Percentiles rank a stretch among this genome's conserved stretches.
Conservation (phyloP, 2,329 filamentous ascomycete genomes). For the Dactylellina drechsleri region DNA sequence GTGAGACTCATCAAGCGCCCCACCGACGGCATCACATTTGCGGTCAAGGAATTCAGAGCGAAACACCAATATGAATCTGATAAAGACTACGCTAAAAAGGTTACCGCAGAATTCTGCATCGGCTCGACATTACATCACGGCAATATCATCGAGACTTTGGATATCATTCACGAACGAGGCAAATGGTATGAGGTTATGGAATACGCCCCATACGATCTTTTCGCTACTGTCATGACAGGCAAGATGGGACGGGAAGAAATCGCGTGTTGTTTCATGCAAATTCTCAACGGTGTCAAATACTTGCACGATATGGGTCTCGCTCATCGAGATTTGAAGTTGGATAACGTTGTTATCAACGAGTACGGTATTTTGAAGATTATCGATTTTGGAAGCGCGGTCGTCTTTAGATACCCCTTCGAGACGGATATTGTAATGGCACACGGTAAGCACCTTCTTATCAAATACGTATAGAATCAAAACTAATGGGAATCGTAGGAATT, state of each 20-base stretch:
- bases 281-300: conserved; percentile 92
- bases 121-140: conserved; percentile 96
- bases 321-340: conserved; percentile 92
- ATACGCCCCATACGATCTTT: conserved; percentile 93
- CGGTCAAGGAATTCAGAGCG: conserved; percentile 95
- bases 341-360: conserved; percentile 97
- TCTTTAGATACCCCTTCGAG: conserved; percentile 97
- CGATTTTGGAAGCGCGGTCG: conserved; percentile 96
- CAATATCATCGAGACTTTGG: conserved; percentile 97
- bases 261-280: conserved; percentile 90
- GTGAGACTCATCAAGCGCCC: conserved; percentile 93
- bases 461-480: conserved; percentile 17
- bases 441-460: conserved; percentile 66
- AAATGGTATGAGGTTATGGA: conserved; percentile 99
- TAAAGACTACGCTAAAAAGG: conserved; percentile 96
- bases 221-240: conserved; percentile 98
- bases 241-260: conserved; percentile 95
- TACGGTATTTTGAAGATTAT: conserved; percentile 99
- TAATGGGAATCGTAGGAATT: conserved; percentile 67
- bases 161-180: conserved; percentile 92
- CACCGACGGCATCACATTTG: conserved; percentile 91
- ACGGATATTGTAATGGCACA: conserved; percentile 82
- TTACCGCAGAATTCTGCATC: conserved; percentile 98
- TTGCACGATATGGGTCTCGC: conserved; percentile 94
- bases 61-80: conserved; percentile 92